Conservation (phyloP, 2,329 filamentous ascomycete species). For the Fusarium begoniae region DNA sequence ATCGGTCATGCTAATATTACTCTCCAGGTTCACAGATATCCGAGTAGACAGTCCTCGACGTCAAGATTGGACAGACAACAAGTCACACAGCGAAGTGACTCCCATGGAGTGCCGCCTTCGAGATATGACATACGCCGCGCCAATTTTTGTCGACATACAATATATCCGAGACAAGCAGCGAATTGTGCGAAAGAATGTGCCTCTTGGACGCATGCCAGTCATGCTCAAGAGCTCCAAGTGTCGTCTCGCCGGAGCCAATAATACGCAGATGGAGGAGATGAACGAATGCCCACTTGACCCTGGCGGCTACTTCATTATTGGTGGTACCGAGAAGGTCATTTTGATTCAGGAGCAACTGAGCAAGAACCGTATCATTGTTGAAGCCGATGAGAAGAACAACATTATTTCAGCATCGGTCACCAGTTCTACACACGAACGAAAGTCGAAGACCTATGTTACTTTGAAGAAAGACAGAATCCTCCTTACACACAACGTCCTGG, state of each 20-base stretch:
- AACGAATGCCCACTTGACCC: conserved; percentile 97
- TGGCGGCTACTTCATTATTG: conserved; percentile 97
- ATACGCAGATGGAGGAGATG: conserved; percentile 87
- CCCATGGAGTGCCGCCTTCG: conserved; percentile 96
- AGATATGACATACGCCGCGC: conserved; percentile 97
- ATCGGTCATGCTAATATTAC: conserved; percentile 4
- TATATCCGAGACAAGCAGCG: conserved; percentile 84
- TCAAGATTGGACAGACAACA: conserved; percentile 76
- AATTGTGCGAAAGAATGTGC: conserved; percentile 78
- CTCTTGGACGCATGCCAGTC: conserved; percentile 90
- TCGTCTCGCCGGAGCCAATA: conserved; percentile 82
- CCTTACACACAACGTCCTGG: conserved; percentile 90
- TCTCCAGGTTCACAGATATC: conserved; percentile 79
- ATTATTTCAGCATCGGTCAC: conserved; percentile 96
- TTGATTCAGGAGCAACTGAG: conserved; percentile 97
- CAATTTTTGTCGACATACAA: conserved; percentile 90
- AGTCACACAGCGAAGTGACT: conserved; percentile 78
- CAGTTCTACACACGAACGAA: conserved; percentile 96
- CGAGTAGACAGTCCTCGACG: conserved; percentile 85
- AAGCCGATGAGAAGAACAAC: conserved; percentile 89
- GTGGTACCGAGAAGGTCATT: conserved; percentile 98
- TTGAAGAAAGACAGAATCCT: conserved; percentile 93
- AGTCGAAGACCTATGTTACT: conserved; percentile 96
- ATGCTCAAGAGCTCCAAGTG: conserved; percentile 98
- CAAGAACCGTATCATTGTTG: conserved; percentile 98